These are phyloP conservation scores for Zizania latifolia DNA, from an alignment of 176 grass and related monocot genomes.

Conservation along the genomic window DNA sequence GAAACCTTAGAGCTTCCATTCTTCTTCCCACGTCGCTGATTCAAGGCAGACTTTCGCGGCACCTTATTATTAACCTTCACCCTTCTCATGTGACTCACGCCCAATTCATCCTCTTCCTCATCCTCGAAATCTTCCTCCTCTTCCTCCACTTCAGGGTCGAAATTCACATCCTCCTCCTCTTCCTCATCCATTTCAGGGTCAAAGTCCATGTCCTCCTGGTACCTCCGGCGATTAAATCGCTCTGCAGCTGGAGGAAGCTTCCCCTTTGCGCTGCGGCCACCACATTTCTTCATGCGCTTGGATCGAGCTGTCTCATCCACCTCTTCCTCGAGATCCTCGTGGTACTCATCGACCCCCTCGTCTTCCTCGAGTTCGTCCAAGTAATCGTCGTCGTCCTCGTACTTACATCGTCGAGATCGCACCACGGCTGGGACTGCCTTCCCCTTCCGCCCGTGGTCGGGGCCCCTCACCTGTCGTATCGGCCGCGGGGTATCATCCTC, in stretches of 20 bases:
- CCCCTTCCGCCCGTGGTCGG: neutral
- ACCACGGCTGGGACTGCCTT: constrained; percentile 7
- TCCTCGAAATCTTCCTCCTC: constrained; percentile 46
- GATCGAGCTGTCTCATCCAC: constrained; percentile 1
- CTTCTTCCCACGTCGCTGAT: constrained; percentile 13
- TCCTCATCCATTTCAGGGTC: constrained; percentile 45
- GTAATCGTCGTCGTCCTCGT: constrained; percentile 44
- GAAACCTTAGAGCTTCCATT: constrained; percentile 28
- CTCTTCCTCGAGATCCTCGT: constrained; percentile 20
- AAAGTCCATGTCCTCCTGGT: constrained; percentile 41
- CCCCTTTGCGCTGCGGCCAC: neutral
- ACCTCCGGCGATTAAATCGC: constrained; percentile 27
- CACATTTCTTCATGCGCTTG: neutral
- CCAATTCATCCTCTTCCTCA: constrained; percentile 54
- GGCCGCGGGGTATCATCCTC: constrained; percentile 18
- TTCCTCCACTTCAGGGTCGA: constrained; percentile 27
- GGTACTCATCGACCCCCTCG: neutral
- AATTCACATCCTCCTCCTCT: constrained; percentile 50
- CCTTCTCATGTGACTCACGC: constrained; percentile 12
- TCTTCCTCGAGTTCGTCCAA: constrained; percentile 35
- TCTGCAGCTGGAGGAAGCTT: neutral
- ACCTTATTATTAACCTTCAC: constrained; percentile 22
- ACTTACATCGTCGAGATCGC: constrained; percentile 32
- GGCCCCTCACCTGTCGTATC: neutral
- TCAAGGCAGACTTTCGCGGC: constrained; percentile 18